Conservation (phyloP, 2,329 filamentous ascomycete genomes). For the Cercospora zeae-maydis region DNA sequence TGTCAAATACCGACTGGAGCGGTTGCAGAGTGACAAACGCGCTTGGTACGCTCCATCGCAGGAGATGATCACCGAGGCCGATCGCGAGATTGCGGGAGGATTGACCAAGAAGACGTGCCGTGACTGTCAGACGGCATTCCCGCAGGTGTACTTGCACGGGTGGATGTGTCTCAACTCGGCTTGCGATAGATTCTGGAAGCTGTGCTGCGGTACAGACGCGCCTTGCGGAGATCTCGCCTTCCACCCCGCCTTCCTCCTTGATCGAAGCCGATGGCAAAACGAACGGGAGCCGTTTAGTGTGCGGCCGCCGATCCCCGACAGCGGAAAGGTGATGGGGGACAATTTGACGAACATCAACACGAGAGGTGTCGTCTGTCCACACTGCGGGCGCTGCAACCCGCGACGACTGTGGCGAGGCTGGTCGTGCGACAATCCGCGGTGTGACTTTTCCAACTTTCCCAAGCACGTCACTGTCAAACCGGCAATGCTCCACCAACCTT, state of each 20-base stretch:
- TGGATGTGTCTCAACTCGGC: slow-evolving; percentile 57
- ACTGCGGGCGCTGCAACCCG: slow-evolving; percentile 60
- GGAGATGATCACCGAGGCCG: slow-evolving; percentile 4
- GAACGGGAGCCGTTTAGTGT: slow-evolving; percentile 40
- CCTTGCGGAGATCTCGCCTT: slow-evolving; percentile 46
- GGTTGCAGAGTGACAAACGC: slow-evolving; percentile 54
- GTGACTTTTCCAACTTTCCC: slow-evolving; percentile 41
- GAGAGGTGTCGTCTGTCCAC: slow-evolving; percentile 63
- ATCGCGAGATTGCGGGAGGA: slow-evolving; percentile 4
- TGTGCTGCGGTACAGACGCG: slow-evolving; percentile 34
- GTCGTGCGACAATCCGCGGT: slow-evolving; percentile 55
- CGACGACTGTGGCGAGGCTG: slow-evolving; percentile 60
- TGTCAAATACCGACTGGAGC: slow-evolving; percentile 63
- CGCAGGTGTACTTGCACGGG: slow-evolving; percentile 44
- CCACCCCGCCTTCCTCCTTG: slow-evolving; percentile 55
- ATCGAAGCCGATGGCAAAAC: slow-evolving; percentile 47
- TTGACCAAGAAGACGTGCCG: slow-evolving; percentile 36
- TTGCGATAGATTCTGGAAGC: slow-evolving; percentile 57
- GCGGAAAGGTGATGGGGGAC: slow-evolving; percentile 41
- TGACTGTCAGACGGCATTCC: slow-evolving; percentile 34
- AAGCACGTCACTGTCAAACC: slow-evolving; percentile 28
- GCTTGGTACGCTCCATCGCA: slow-evolving; percentile 39
- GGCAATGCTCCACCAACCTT: slow-evolving; percentile 27
- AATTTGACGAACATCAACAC: slow-evolving; percentile 54
- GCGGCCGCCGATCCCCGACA: slow-evolving; percentile 40